Evolutionary conservation across 2,329 filamentous ascomycete species (phyloP), one percentile per base, ranked within the genome.

Genomic region (Fusarium setosum): DNA sequence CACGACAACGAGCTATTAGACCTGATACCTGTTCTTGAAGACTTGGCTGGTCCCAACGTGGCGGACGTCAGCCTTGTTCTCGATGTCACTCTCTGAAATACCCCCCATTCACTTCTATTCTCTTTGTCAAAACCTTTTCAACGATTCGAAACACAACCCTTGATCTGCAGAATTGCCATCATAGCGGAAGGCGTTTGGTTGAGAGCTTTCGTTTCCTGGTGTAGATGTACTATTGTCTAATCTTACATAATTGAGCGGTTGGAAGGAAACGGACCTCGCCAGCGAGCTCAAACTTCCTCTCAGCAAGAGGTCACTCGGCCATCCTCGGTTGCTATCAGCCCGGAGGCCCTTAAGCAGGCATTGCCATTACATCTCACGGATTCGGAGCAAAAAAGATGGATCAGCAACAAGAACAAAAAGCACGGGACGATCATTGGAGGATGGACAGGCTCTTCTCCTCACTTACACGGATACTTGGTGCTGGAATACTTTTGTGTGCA

Each of bases 1-100:
- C 96, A 99, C 80, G 96, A 99, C 83, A 99, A 99, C 81, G 96
- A 99, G 85, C 86, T 99, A 64, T 86, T 99, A 74, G 96, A 99
- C 78, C 84, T 99, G 73, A 98, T 99, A 78, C 96, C 96, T 52
- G 96, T 99, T 73, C 93, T 99, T 69, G 96, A 99, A 85, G 96
- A 99, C 80, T 86, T 99, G 75, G 95, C 96, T 64, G 91, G 92
- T 70, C 80, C 90, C 61, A 92, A 95, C 77, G 96, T 99, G 63
- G 88, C 91, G 80, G 96, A 99, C 80, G 96, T 99, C 78, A 98
- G 95, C 84, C 85, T 99, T 74, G 96, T 99, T 73, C 90, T 99
- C 74, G 96, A 99, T 83, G 95, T 98, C 80, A 88, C 88, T 81
- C 88, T 90, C 74, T 90, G 79, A 88, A 74, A 76, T 74, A 75